Base-by-base conservation (phyloP, 148 eudicot genomes). In the Rhododendron kiyosumense region DNA sequence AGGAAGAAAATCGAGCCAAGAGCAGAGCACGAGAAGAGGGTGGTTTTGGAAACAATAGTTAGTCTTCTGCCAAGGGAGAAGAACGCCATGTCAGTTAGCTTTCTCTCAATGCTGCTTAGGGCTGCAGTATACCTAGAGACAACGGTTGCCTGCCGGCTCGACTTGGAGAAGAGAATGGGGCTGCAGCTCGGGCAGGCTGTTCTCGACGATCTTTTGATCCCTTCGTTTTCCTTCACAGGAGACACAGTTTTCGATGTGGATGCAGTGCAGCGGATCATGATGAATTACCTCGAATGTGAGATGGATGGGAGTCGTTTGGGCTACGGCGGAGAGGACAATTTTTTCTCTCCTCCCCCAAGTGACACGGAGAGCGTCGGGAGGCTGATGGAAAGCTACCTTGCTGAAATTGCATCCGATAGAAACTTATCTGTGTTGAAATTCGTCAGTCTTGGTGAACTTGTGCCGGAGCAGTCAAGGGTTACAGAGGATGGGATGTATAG, bases 401-500 rank as follows among this genome's bases (percentile, higher is more conserved):
- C 96, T 34, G 98, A 97, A 86, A 91, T 97, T 73, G 94, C 98
- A 36, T 97, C 99, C 59, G 99, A 95, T 81, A 84, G 93, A 1
- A 93, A 93, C 65, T 87, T 97, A 54, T 88, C 94, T 0, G 98
- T 95, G 41, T 84, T 90, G 0, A 93, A 91, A 87, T 97, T 94
- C 85, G 87, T 91, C 36, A 86, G 90, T 87, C 88, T 97, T 63
- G 98, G 94, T 52, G 98, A 97, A 89, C 77, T 91, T 36, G 88
- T 97, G 51, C 99, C 99, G 51, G 95, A 93, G 84, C 93, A 92
- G 82, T 89, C 96, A 15, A 89, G 96, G 90, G 88, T 86, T 8
- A 91, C 94, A 17, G 98, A 95, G 85, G 99, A 97, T 90, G 98
- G 96, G 78, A 92, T 94, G 91, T 97, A 97, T 82, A 91, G 94